Conservation (phyloP, 139 green algal species). For the Chlamydomonas applanata region DNA sequence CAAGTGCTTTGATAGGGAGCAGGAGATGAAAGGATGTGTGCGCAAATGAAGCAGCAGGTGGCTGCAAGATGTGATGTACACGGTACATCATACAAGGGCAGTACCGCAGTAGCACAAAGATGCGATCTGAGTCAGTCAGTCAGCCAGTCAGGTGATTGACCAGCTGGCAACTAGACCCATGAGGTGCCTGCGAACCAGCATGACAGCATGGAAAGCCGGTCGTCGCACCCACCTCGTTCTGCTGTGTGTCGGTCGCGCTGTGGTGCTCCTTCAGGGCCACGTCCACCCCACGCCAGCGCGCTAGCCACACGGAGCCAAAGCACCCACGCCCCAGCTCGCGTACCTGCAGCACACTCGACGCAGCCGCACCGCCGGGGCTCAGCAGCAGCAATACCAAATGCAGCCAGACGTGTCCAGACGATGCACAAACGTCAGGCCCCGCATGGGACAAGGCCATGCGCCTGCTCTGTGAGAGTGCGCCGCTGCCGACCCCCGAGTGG, state of each 20-base stretch:
- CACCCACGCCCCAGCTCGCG: constrained; percentile 60
- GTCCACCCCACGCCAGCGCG: constrained; percentile 62
- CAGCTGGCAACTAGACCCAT: no score
- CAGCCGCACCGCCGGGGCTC: neutral
- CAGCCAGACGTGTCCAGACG: neutral
- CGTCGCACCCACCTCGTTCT: neutral
- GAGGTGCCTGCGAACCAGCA: no score
- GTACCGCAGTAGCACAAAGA: no score
- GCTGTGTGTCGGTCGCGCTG: constrained; percentile 15
- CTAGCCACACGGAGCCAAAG: constrained; percentile 65
- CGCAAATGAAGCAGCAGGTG: no score
- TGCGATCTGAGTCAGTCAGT: no score
- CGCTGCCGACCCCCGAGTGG: neutral
- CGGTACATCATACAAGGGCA: no score
- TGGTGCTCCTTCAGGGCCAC: constrained; percentile 73
- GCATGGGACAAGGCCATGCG: neutral
- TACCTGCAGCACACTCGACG: constrained; percentile 24
- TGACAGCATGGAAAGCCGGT: no score
- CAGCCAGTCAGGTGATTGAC: no score
- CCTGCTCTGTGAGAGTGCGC: neutral
- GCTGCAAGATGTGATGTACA: no score
- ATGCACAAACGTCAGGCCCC: neutral
- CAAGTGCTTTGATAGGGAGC: no score
- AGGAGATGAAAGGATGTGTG: no score
- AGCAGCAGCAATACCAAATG: neutral